A percentile compares a stretch with the other conserved stretches of the same genome.
These are phyloP conservation scores for Erythrophleum ivorense DNA, from an alignment of 331 rosid species.

Conservation along the genomic window DNA sequence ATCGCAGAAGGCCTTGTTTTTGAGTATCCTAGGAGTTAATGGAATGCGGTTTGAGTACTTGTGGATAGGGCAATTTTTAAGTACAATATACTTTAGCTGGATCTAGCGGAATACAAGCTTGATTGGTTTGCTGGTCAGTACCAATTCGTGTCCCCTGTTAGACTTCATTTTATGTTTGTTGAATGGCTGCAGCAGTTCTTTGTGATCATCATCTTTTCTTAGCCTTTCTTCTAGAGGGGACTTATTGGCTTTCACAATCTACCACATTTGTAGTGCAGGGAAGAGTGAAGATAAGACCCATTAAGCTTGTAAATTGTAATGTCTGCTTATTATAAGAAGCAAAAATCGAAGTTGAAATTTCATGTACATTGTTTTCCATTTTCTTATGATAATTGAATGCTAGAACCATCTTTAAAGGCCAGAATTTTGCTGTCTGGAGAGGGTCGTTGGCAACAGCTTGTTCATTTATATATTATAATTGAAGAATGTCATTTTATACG, in stretches of 20 bases:
- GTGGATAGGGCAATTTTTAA: conserved; percentile 2
- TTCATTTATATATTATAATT: too few species aligned
- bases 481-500: background rate
- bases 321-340: background rate
- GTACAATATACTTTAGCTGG: background rate
- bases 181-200: conserved; percentile 10
- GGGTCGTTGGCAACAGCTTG: too few species aligned
- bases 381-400: too few species aligned
- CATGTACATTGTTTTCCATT: background rate
- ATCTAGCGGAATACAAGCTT: background rate
- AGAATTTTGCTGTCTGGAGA: too few species aligned
- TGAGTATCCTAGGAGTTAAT: conserved; percentile 63
- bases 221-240: too few species aligned
- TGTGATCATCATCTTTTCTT: background rate
- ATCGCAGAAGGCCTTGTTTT: conserved; percentile 93
- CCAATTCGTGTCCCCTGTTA: background rate
- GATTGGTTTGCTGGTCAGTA: background rate
- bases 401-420: too few species aligned
- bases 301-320: conserved; percentile 15
- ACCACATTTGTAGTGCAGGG: too few species aligned
- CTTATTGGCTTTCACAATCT: too few species aligned
- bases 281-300: too few species aligned
- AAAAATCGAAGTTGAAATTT: conserved; percentile 8
- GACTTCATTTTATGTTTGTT: background rate
- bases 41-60: conserved; percentile 18